Conservation (phyloP, 2,329 filamentous ascomycete genomes). For the Teratosphaeria zuluensis region DNA sequence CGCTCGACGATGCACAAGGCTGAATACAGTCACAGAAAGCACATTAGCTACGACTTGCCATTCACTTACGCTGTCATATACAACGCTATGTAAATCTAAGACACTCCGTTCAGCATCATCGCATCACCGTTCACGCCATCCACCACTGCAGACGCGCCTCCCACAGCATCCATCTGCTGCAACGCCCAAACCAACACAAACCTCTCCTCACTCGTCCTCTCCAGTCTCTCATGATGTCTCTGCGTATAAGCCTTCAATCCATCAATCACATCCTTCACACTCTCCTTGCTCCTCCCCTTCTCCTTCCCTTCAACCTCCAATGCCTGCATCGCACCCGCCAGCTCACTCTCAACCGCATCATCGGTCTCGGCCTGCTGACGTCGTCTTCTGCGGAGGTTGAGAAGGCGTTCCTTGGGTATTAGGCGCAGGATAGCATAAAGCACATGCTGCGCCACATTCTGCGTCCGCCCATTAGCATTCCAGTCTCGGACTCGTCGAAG, state of each 20-base stretch:
- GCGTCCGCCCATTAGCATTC: conserved; percentile 91
- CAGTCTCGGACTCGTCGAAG: conserved; percentile 81
- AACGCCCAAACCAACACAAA: conserved; percentile 91
- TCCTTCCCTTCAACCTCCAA: conserved; percentile 18
- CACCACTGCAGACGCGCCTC: conserved; percentile 7
- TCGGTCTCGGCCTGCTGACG: conserved; percentile 10
- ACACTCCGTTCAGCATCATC: conserved; percentile 1
- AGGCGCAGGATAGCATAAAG: conserved; percentile 69
- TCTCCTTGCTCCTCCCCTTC: conserved; percentile 41
- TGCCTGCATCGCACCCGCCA: conserved; percentile 19
- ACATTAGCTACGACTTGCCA: too few relatives aligned
- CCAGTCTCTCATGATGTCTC: conserved; percentile 79
- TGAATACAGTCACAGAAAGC: too few relatives aligned
- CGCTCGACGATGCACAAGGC: too few relatives aligned
- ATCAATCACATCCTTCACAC: conserved; percentile 73
- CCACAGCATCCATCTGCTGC: conserved; percentile 66
- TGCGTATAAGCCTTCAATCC: conserved; percentile 88
- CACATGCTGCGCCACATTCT: conserved; percentile 75
- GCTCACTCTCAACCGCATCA: conserved; percentile 16
- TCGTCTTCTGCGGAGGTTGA: conserved; percentile 31
- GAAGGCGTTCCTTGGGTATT: conserved; percentile 70
- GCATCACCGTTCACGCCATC: conserved; percentile 1
- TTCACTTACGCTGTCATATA: too few relatives aligned
- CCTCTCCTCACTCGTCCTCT: conserved; percentile 87
- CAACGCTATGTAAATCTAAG: neutral